Evolutionary conservation across 768 basidiomycete genomes (phyloP).

Genomic region (Steccherinum ochraceum): DNA sequence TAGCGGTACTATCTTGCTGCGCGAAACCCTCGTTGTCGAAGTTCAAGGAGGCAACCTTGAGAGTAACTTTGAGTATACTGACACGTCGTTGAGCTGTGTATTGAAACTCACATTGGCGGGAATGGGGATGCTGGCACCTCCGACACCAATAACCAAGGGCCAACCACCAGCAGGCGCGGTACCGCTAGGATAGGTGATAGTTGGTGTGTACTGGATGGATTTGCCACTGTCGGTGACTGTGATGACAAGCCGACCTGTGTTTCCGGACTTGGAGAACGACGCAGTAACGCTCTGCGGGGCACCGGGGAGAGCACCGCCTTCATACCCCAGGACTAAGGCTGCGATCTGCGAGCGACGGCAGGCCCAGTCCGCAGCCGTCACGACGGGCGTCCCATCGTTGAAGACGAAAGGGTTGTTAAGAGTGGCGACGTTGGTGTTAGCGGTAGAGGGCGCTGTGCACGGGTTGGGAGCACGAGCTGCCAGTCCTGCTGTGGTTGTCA

Average conservation of each 20-base stretch:
- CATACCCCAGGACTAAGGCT: conserved; percentile 44
- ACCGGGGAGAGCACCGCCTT: conserved; percentile 44
- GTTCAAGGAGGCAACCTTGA: conserved; percentile 35
- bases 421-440: conserved; percentile 31
- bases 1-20: conserved; percentile 34
- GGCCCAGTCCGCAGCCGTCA: conserved; percentile 40
- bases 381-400: conserved; percentile 34
- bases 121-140: conserved; percentile 33
- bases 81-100: no score
- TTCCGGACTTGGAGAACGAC: conserved; percentile 30
- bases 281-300: conserved; percentile 41
- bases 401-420: conserved; percentile 54
- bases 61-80: conserved; percentile 26
- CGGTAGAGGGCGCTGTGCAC: conserved; percentile 14
- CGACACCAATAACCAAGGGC: conserved; percentile 49
- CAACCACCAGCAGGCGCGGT: conserved; percentile 32
- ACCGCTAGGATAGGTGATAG: conserved; percentile 39
- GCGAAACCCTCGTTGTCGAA: conserved; percentile 52
- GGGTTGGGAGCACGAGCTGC: background rate
- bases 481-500: background rate
- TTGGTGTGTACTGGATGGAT: conserved; percentile 42
- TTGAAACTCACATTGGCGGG: conserved; percentile 21
- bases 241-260: conserved; percentile 36
- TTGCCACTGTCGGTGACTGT: conserved; percentile 39
- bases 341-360: conserved; percentile 46